Conservation (phyloP, 371 early-diverging fungal genomes). For the Cokeromyces recurvatus region DNA sequence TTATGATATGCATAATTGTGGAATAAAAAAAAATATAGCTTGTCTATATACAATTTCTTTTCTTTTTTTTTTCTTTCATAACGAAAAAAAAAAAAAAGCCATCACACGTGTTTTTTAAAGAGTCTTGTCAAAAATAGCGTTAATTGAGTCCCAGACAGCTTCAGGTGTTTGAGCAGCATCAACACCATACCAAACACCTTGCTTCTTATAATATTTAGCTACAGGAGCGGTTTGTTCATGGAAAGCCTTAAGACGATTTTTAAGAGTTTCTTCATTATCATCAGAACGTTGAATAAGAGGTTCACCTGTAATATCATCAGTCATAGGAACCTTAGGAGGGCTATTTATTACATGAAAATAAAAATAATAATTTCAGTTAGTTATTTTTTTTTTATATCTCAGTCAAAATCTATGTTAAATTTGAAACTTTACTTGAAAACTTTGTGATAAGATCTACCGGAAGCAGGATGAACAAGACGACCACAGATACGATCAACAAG, state of each 20-base stretch:
- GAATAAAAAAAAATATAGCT: too few relatives aligned
- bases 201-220: slow-evolving; percentile 88
- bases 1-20: too few relatives aligned
- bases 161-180: slow-evolving; percentile 88
- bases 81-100: too few relatives aligned
- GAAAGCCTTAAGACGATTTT: slow-evolving; percentile 88
- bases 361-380: neutral
- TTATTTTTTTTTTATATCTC: too few relatives aligned
- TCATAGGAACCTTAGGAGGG: slow-evolving; percentile 88
- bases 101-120: slow-evolving; percentile 14
- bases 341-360: slow-evolving; percentile 11
- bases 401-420: neutral
- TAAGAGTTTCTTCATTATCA: slow-evolving; percentile 91
- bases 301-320: slow-evolving; percentile 94
- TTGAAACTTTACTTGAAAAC: slow-evolving; percentile 63
- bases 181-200: slow-evolving; percentile 85
- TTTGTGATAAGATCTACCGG: slow-evolving; percentile 95
- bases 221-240: slow-evolving; percentile 95
- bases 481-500: slow-evolving; percentile 94
- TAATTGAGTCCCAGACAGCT: slow-evolving; percentile 84
- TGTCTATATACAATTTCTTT: too few relatives aligned
- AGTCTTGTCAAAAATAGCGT: slow-evolving; percentile 73
- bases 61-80: too few relatives aligned
- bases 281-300: slow-evolving; percentile 95
- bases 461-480: slow-evolving; percentile 87